phyloP scores from a whole-genome alignment of 768 basidiomycete genomes.

The Gelatoporia subvermispora region DNA sequence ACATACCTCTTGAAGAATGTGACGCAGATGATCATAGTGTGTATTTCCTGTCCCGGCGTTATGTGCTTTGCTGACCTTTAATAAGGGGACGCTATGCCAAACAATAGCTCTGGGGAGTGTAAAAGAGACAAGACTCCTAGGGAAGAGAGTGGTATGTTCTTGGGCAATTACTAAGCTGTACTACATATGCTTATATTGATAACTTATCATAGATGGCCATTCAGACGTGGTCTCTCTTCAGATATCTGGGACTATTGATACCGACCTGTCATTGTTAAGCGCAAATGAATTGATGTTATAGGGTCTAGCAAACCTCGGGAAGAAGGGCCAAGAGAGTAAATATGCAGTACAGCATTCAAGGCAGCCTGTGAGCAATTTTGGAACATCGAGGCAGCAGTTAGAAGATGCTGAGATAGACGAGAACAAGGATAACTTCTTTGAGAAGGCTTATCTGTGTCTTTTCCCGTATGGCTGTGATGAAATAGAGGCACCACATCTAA shows the following conservation, averaged over 20 bases:
- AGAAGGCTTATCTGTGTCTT: conserved; percentile 12
- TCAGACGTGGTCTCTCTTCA: conserved; percentile 25
- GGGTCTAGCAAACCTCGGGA: conserved; percentile 23
- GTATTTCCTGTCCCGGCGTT: too few species aligned
- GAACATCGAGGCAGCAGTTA: not conserved
- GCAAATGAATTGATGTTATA: conserved; percentile 19
- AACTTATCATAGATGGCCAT: too few species aligned
- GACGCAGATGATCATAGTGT: not conserved
- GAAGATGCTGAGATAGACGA: not conserved
- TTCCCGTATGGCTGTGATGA: conserved; percentile 23
- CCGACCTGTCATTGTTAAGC: conserved; percentile 20
- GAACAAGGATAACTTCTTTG: conserved; percentile 6
- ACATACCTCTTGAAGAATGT: conserved; percentile 19
- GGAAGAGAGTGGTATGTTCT: too few species aligned
- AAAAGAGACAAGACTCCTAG: too few species aligned
- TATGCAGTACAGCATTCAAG: conserved; percentile 20
- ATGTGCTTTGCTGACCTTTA: too few species aligned
- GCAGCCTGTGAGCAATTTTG: conserved; percentile 14
- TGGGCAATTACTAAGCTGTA: too few species aligned
- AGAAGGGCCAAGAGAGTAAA: conserved; percentile 15
- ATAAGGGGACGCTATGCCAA: too few species aligned
- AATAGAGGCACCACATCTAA: conserved; percentile 6
- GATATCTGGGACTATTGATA: conserved; percentile 22
- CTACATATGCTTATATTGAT: too few species aligned
- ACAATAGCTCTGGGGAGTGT: too few species aligned